Base-by-base conservation (phyloP, 2,329 filamentous ascomycete species). In the Aspergillus hiratsukae region DNA sequence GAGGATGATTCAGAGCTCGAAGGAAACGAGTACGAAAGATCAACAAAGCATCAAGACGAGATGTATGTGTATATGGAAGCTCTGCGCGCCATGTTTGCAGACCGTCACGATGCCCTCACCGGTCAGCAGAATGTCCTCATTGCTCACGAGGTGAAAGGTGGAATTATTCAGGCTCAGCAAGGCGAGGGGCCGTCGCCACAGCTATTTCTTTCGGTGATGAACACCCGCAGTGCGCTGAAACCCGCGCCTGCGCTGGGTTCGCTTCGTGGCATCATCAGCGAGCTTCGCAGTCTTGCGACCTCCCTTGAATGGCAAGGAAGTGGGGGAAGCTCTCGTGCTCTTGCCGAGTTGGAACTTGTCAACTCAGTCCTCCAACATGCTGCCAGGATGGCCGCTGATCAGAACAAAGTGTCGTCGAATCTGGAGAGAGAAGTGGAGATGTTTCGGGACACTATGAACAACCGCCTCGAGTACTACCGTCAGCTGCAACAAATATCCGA, bases 401-500 rank as follows among this genome's bases (percentile, higher is more conserved):
- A 87, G 66, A 74, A 74, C 3, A 86, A 85, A 63, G 71, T 74
- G 17, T 68, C 81, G 3, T 68, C 68, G 4, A 76, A 73, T 9
- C 66, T 87, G 7, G 74, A 88, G 52, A 77, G 75, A 51, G 92
- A 97, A 70, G 76, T 91, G 5, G 87, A 93, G 49, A 76, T 85
- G 28, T 94, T 96, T 69, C 87, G 85, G 28, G 79, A 81, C 17
- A 85, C 88, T 0, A 92, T 96, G 85, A 97, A 97, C 66, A 81
- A 86, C 40, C 87, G 94, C 14, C 76, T 97, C 0, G 91, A 94
- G 56, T 97, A 91, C 69, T 97, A 97, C 69, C 86, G 88, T 4
- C 91, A 97, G 67, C 80, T 97, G 10, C 94, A 97, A 69, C 83
- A 85, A 27, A 86, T 97, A n/a, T 97, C 92, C 0, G 93, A 97